These are phyloP conservation scores for Nicotiana rustica DNA, from an alignment of 305 asterid species.

Conservation along the genomic window DNA sequence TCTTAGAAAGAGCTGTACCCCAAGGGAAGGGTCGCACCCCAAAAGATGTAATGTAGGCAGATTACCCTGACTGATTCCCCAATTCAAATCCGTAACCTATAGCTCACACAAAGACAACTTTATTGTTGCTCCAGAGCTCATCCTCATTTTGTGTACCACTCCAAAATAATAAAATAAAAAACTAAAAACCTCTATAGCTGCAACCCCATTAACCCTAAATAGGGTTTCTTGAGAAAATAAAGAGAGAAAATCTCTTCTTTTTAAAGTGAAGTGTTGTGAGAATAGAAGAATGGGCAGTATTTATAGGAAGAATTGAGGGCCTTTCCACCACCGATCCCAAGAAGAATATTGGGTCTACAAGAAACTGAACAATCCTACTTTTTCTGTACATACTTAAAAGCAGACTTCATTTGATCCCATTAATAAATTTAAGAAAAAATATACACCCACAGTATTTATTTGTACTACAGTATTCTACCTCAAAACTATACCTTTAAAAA, in stretches of 20 bases:
- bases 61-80: no score
- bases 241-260: neutral
- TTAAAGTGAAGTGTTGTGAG: slow-evolving; percentile 40
- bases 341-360: slow-evolving; percentile 62
- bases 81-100: no score
- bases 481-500: no score
- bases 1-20: no score
- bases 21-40: no score
- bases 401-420: slow-evolving; percentile 41
- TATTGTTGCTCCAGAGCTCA: no score
- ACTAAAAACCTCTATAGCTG: neutral
- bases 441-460: neutral
- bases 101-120: no score
- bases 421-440: slow-evolving; percentile 7
- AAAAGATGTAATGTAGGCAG: no score
- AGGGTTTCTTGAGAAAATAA: slow-evolving; percentile 46
- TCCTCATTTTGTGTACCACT: no score
- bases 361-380: slow-evolving; percentile 40
- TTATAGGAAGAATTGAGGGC: slow-evolving; percentile 52
- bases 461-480: no score
- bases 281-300: slow-evolving; percentile 46
- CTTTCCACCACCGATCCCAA: slow-evolving; percentile 73
- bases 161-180: neutral
- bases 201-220: slow-evolving; percentile 45
- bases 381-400: slow-evolving; percentile 48